phyloP scores from a whole-genome alignment of 2,329 filamentous ascomycete species.

The Hypoxylon sp. region DNA sequence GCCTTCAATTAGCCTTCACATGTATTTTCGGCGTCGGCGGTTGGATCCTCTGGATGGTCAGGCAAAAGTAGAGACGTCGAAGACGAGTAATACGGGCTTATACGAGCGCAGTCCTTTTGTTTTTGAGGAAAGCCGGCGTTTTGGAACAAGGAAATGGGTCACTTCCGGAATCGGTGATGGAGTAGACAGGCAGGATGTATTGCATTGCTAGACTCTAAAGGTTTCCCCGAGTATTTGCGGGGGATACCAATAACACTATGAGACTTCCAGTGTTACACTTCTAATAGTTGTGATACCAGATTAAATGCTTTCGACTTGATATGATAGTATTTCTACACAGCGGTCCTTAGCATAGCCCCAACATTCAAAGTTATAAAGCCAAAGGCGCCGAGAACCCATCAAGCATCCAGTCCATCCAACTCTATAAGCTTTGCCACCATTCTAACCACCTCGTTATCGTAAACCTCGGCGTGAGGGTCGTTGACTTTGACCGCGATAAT shows the following conservation, averaged over 20 bases:
- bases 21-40: conserved; percentile 47
- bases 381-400: conserved; percentile 17
- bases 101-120: neutral
- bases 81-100: neutral
- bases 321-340: no score
- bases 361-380: neutral
- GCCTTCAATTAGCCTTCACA: conserved; percentile 27
- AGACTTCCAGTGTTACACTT: neutral
- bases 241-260: neutral
- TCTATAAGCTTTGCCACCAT: conserved; percentile 87
- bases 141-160: neutral
- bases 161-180: neutral
- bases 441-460: conserved; percentile 77
- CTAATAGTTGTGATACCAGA: no score
- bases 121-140: conserved; percentile 15
- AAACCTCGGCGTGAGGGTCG: conserved; percentile 74
- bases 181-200: neutral
- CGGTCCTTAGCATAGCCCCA: neutral
- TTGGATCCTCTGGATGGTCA: conserved; percentile 48
- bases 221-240: neutral
- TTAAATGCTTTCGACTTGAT: no score
- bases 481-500: conserved; percentile 86
- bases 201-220: neutral
- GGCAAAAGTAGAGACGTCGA: conserved; percentile 34
- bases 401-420: conserved; percentile 86